A percentile compares a stretch with the other conserved stretches of the same genome.
Conservation (phyloP, 1,139 yeast species). For the Debaryomycetaceae sp. region DNA sequence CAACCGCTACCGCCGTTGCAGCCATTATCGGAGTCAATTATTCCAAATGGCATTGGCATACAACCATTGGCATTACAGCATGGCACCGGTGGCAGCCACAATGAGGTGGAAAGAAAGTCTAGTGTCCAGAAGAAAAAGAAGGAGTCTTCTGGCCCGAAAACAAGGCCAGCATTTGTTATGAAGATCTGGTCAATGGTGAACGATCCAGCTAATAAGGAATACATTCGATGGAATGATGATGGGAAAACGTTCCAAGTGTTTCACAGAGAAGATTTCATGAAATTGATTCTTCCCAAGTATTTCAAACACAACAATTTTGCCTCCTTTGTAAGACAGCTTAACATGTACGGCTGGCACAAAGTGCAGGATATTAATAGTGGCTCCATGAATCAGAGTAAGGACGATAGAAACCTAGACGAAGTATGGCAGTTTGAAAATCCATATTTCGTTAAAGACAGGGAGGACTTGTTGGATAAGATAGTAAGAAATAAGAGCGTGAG, state of each 20-base stretch:
- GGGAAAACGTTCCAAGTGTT: slow-evolving; percentile 83
- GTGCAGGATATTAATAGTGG: slow-evolving; percentile 77
- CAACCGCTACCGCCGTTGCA: slow-evolving; percentile 28
- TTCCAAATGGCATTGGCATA: slow-evolving; percentile 22
- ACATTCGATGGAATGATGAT: slow-evolving; percentile 80
- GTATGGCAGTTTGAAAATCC: slow-evolving; percentile 80
- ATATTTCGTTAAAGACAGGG: slow-evolving; percentile 66
- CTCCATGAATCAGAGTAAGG: slow-evolving; percentile 54
- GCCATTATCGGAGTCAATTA: slow-evolving; percentile 34
- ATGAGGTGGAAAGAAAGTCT: slow-evolving; percentile 6
- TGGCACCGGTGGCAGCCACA: neutral
- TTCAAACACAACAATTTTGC: slow-evolving; percentile 95
- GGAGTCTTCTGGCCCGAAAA: slow-evolving; percentile 34
- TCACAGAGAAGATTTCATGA: slow-evolving; percentile 85
- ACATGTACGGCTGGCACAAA: slow-evolving; percentile 98
- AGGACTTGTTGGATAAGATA: slow-evolving; percentile 72
- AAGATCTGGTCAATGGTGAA: slow-evolving; percentile 96
- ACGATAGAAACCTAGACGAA: slow-evolving; percentile 40
- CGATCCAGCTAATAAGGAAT: slow-evolving; percentile 63
- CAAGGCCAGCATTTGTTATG: slow-evolving; percentile 83
- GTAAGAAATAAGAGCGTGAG: slow-evolving; percentile 43
- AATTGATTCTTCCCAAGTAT: slow-evolving; percentile 77
- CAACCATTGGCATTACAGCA: slow-evolving; percentile 9
- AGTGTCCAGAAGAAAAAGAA: slow-evolving; percentile 23
- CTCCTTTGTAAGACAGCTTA: slow-evolving; percentile 88